phyloP scores from a whole-genome alignment of 2,329 filamentous ascomycete species.

The Tolypocladium inflatum region DNA sequence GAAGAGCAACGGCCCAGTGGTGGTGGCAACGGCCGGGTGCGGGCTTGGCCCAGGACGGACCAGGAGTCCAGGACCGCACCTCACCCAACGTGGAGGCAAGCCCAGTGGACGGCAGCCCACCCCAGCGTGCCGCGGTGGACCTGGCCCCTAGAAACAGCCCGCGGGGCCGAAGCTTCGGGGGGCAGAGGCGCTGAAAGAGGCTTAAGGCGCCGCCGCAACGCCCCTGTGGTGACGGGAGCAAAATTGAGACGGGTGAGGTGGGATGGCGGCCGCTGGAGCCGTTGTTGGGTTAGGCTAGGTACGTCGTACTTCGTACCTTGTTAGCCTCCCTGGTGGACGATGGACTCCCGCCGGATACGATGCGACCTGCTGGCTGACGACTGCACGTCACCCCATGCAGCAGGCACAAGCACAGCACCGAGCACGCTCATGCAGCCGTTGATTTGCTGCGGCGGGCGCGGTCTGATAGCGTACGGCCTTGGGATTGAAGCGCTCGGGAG shows the following conservation, averaged over 20 bases:
- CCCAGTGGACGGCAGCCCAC: too few relatives aligned
- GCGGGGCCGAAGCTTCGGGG: not conserved
- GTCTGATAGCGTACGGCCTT: not conserved
- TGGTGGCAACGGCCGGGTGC: conserved; percentile 1
- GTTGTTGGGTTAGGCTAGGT: not conserved
- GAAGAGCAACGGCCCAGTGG: not conserved
- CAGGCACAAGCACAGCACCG: not conserved
- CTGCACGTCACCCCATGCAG: not conserved
- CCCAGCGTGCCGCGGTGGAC: not conserved
- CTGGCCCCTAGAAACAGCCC: not conserved
- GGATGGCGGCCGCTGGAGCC: not conserved
- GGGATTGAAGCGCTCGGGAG: not conserved
- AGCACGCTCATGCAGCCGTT: not conserved
- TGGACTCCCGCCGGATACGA: not conserved
- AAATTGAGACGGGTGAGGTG: not conserved
- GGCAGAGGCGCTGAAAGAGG: not conserved
- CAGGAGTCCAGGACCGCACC: not conserved
- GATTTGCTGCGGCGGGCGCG: not conserved
- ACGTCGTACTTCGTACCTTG: not conserved
- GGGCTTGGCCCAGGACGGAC: not conserved
- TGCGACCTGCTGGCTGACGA: not conserved
- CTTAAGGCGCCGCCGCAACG: not conserved
- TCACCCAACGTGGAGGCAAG: not conserved
- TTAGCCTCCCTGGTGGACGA: not conserved
- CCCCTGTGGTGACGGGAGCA: not conserved